A percentile compares a stretch with the other conserved stretches of the same genome.
These are phyloP conservation scores for Juncus inflexus DNA, from an alignment of 176 grass and related monocot genomes.

Conservation along the genomic window DNA sequence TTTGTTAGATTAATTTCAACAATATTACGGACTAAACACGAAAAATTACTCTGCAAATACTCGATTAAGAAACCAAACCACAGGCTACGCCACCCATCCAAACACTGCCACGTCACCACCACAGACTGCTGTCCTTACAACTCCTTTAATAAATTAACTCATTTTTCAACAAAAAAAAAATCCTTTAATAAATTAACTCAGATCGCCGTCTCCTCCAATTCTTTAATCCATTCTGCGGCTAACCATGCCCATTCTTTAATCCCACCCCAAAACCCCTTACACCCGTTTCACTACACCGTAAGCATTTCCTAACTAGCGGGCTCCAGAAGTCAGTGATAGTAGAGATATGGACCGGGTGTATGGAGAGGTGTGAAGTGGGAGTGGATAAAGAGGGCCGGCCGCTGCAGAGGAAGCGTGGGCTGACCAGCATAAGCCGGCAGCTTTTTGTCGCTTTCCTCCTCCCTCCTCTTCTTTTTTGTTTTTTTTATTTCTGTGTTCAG, in stretches of 20 bases:
- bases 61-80: background rate
- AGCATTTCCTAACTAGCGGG: too few relatives aligned
- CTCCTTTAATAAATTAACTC: too few relatives aligned
- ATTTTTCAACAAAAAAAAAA: too few relatives aligned
- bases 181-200: too few relatives aligned
- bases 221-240: too few relatives aligned
- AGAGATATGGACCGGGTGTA: too few relatives aligned
- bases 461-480: background rate
- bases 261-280: too few relatives aligned
- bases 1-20: background rate
- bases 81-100: background rate
- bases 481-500: background rate
- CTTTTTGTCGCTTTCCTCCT: slow-evolving; percentile 11
- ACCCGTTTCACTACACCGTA: too few relatives aligned
- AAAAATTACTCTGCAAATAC: background rate
- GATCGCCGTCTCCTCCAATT: too few relatives aligned
- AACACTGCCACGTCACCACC: background rate
- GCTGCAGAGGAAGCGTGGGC: slow-evolving; percentile 26
- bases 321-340: too few relatives aligned
- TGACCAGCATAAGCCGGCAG: slow-evolving; percentile 28
- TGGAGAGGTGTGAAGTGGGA: too few relatives aligned
- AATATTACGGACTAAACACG: background rate
- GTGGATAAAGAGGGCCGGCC: slow-evolving; percentile 21
- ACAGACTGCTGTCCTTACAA: background rate
- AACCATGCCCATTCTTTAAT: too few relatives aligned